Evolutionary conservation across 139 green algal genomes (phyloP).

Genomic region (Chlamydomonas eustigma): DNA sequence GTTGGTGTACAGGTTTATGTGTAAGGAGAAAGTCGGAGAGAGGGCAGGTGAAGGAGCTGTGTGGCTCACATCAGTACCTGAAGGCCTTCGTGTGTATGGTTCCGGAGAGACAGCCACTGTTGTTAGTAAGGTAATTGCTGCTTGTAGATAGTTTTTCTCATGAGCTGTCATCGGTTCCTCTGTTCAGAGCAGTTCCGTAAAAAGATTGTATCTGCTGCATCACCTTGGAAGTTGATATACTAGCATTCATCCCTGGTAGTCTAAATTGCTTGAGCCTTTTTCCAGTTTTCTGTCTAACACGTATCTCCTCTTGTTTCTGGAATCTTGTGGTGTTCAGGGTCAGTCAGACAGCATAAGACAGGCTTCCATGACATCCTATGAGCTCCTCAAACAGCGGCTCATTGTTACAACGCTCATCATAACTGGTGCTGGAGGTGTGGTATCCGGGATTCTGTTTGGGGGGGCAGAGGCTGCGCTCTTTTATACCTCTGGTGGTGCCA

Average conservation of each 20-base stretch:
- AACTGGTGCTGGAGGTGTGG: background rate
- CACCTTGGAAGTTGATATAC: too few relatives aligned
- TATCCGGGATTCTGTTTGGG: background rate
- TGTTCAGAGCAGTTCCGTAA: too few relatives aligned
- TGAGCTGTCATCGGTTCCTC: too few relatives aligned
- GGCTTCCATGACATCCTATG: background rate
- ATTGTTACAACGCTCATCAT: background rate
- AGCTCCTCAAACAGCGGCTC: background rate
- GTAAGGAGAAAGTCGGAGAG: slow-evolving; percentile 48
- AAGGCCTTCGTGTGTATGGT: slow-evolving; percentile 65
- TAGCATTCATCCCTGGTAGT: too few relatives aligned
- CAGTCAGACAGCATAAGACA: background rate
- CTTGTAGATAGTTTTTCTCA: too few relatives aligned
- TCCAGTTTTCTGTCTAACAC: too few relatives aligned
- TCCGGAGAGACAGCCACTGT: slow-evolving; percentile 50
- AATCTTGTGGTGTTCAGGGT: background rate
- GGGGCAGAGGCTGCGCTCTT: background rate
- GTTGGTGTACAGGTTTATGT: slow-evolving; percentile 82
- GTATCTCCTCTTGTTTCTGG: too few relatives aligned
- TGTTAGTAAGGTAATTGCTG: slow-evolving; percentile 53
- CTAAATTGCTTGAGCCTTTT: too few relatives aligned
- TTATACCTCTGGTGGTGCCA: background rate
- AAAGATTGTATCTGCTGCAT: too few relatives aligned
- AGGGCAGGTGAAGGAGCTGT: slow-evolving; percentile 37
- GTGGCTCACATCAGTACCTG: slow-evolving; percentile 60